Percentiles rank a stretch among this genome's conserved stretches.
These are phyloP conservation scores for Nemania sp. DNA, from an alignment of 2,329 filamentous ascomycete genomes.

Conservation along the genomic window DNA sequence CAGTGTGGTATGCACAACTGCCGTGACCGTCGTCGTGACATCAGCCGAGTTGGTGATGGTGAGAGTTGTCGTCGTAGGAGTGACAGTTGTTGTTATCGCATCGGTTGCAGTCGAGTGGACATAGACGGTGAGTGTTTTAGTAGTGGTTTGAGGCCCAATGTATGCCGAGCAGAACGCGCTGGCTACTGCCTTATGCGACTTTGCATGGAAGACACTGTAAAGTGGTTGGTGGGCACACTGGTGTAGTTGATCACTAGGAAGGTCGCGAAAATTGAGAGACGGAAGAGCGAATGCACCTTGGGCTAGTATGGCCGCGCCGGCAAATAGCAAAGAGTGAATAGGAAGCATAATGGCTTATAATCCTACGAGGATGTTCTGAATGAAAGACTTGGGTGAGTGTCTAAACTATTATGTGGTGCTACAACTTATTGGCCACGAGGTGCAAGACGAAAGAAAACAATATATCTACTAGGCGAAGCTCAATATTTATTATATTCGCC, in stretches of 20 bases:
- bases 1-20: not conserved
- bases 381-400: not conserved
- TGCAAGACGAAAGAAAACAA: not conserved
- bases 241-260: not conserved
- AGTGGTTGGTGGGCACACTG: not conserved
- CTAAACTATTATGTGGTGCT: not conserved
- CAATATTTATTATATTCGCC: not conserved
- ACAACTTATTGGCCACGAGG: not conserved
- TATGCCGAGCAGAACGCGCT: not conserved
- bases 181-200: not conserved
- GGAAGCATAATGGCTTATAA: not conserved
- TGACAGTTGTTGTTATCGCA: not conserved
- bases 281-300: not conserved
- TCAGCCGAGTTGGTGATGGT: not conserved
- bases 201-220: not conserved
- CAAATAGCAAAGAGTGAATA: not conserved
- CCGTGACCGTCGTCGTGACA: not conserved
- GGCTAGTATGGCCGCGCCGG: not conserved
- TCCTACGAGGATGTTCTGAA: not conserved
- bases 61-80: not conserved
- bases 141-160: not conserved
- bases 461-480: not conserved
- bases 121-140: not conserved
- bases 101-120: not conserved
- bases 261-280: not conserved